A percentile compares a stretch with the other conserved stretches of the same genome.
phyloP scores from a whole-genome alignment of 371 early-diverging fungal species.

The Phascolomyces articulosus region DNA sequence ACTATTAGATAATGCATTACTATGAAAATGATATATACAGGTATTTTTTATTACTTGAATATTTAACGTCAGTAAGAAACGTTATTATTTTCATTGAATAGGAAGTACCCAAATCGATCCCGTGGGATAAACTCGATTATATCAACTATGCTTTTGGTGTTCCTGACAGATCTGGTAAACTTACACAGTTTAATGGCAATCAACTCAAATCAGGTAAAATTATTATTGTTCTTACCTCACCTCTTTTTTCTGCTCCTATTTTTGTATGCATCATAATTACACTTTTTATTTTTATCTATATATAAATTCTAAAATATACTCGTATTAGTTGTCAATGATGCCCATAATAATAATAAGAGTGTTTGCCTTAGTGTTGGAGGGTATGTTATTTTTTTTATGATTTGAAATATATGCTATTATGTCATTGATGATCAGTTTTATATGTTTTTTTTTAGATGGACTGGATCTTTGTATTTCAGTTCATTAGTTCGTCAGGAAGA shows the following conservation, averaged over 20 bases:
- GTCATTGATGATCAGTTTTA: too few relatives aligned
- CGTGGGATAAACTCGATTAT: constrained; percentile 39
- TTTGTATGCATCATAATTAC: too few relatives aligned
- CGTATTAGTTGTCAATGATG: constrained; percentile 29
- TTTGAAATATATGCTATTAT: too few relatives aligned
- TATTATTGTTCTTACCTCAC: neutral
- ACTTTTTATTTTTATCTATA: neutral
- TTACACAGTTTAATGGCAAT: constrained; percentile 18
- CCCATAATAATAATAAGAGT: constrained; percentile 34
- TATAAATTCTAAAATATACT: too few relatives aligned
- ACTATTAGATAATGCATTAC: too few relatives aligned
- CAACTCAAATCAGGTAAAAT: constrained; percentile 13
- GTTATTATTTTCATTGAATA: neutral
- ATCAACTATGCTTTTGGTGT: constrained; percentile 43
- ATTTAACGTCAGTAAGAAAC: too few relatives aligned
- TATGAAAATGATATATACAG: too few relatives aligned
- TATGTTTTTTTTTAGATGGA: constrained; percentile 29
- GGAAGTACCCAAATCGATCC: constrained; percentile 26
- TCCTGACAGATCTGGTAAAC: constrained; percentile 27
- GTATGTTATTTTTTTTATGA: constrained; percentile 15
- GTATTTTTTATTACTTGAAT: too few relatives aligned
- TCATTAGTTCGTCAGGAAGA: constrained; percentile 17
- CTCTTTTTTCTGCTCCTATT: neutral
- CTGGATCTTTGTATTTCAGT: constrained; percentile 39
- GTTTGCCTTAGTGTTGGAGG: constrained; percentile 45